A percentile compares a stretch with the other conserved stretches of the same genome.
phyloP scores from a whole-genome alignment of 768 basidiomycete species.

The Chalciporus pseudorubinellus region DNA sequence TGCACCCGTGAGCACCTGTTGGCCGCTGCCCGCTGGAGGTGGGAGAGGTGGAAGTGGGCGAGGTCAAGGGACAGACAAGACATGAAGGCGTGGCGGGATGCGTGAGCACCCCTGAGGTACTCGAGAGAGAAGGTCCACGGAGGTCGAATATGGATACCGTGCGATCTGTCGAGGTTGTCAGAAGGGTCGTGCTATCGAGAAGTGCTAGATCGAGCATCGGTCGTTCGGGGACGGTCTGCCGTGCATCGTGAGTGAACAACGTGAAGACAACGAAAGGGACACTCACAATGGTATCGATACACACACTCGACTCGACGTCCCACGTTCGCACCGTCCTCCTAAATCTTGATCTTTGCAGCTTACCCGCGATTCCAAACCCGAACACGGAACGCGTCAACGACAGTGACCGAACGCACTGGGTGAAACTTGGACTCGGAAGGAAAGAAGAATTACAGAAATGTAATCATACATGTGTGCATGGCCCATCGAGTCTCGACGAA shows the following conservation, averaged over 20 bases:
- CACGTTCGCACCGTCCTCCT: constrained; percentile 81
- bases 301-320: constrained; percentile 80
- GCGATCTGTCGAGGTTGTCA: constrained; percentile 63
- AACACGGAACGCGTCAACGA: too few relatives aligned
- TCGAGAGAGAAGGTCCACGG: constrained; percentile 41
- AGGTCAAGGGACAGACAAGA: constrained; percentile 33
- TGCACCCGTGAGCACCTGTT: constrained; percentile 67
- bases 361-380: too few relatives aligned
- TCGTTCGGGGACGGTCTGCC: constrained; percentile 67
- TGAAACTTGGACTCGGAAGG: too few relatives aligned
- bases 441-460: too few relatives aligned
- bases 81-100: constrained; percentile 71
- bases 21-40: constrained; percentile 5
- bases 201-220: constrained; percentile 63
- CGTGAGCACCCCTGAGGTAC: constrained; percentile 43
- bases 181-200: background rate
- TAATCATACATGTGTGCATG: too few relatives aligned
- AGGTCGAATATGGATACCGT: constrained; percentile 71
- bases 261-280: background rate
- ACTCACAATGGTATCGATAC: constrained; percentile 61
- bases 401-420: too few relatives aligned
- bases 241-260: too few relatives aligned
- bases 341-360: too few relatives aligned
- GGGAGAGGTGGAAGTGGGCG: background rate
- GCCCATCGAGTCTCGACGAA: too few relatives aligned